Conservation (phyloP, 2,329 filamentous ascomycete genomes). For the Alternaria dauci region DNA sequence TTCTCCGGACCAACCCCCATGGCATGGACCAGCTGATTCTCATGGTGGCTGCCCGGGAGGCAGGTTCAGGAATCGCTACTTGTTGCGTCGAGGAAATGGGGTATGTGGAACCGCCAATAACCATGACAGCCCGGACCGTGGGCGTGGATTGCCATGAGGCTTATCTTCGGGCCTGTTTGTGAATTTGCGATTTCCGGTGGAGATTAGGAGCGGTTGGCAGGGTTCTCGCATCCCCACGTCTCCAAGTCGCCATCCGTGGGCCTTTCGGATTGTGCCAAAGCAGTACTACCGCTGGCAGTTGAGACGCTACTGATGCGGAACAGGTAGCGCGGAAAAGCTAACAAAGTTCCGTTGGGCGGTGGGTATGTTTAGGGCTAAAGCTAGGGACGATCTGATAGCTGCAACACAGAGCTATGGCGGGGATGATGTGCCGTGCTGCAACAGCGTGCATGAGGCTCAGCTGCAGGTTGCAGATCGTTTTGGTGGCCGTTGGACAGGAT, state of each 20-base stretch:
- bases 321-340: constrained; percentile 10
- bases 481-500: constrained; percentile 17
- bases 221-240: not conserved
- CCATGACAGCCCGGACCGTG: constrained; percentile 4
- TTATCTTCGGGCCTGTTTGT: constrained; percentile 13
- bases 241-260: not conserved
- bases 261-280: constrained; percentile 10
- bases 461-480: constrained; percentile 18
- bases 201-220: constrained; percentile 1
- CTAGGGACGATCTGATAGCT: constrained; percentile 13
- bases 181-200: constrained; percentile 2
- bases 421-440: constrained; percentile 15
- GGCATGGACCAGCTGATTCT: constrained; percentile 5
- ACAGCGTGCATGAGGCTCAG: constrained; percentile 15
- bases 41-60: constrained; percentile 4
- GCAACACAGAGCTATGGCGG: constrained; percentile 10
- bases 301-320: constrained; percentile 8
- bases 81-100: not conserved
- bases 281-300: constrained; percentile 11
- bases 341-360: constrained; percentile 5
- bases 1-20: constrained; percentile 8
- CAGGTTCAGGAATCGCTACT: not conserved
- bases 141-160: constrained; percentile 7
- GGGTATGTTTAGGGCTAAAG: constrained; percentile 6
- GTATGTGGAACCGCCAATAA: constrained; percentile 1